These are phyloP conservation scores for Botrytis medusae DNA, from an alignment of 2,329 filamentous ascomycete species.

Conservation along the genomic window DNA sequence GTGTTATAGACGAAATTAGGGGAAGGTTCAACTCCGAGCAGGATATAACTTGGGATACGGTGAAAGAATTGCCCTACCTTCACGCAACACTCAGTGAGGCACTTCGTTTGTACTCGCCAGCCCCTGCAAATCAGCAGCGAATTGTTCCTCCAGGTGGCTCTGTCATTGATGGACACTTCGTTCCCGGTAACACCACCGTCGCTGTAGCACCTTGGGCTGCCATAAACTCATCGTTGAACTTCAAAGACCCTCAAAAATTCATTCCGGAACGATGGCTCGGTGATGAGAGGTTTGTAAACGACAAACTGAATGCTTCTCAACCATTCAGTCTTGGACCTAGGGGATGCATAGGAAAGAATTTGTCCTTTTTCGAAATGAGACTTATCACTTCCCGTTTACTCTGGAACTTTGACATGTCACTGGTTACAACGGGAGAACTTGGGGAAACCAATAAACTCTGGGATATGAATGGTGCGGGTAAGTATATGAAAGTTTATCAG, in stretches of 20 bases:
- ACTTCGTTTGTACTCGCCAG: constrained; percentile 22
- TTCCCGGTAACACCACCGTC: not conserved
- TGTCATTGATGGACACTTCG: constrained; percentile 12
- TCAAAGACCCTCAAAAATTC: constrained; percentile 22
- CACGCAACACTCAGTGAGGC: constrained; percentile 12
- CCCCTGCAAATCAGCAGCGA: constrained; percentile 35
- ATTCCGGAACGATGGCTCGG: constrained; percentile 39
- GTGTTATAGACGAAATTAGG: constrained; percentile 44
- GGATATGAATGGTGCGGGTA: too few species aligned
- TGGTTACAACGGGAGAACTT: too few species aligned
- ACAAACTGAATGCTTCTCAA: constrained; percentile 16
- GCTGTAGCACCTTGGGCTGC: too few species aligned
- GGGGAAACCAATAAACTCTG: too few species aligned
- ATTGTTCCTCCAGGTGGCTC: constrained; percentile 29
- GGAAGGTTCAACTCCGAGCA: constrained; percentile 40
- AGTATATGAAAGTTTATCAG: too few species aligned
- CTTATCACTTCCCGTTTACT: too few species aligned
- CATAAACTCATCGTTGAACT: constrained; percentile 18
- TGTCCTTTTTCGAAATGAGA: too few species aligned
- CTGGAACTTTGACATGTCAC: too few species aligned
- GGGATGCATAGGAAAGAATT: constrained; percentile 24
- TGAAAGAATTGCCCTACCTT: constrained; percentile 15
- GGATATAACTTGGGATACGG: constrained; percentile 43
- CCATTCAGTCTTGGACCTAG: constrained; percentile 26
- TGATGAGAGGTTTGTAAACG: constrained; percentile 24